These are phyloP conservation scores for Nigrospora sphaerica DNA, from an alignment of 2,329 filamentous ascomycete species.

Conservation along the genomic window DNA sequence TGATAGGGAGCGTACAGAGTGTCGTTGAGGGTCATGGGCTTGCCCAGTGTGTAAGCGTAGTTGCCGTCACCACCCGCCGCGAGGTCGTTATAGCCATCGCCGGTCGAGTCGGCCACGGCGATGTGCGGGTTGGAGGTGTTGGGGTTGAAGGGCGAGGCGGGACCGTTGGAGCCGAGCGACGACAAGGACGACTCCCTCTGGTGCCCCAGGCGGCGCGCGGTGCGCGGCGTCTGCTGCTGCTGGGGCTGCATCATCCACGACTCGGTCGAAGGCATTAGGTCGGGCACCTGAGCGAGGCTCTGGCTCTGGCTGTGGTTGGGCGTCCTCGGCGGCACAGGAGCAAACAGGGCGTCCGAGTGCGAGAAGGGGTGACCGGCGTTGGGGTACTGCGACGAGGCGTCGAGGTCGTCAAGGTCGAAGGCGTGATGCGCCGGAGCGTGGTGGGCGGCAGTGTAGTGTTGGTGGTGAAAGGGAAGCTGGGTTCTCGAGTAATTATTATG, in stretches of 20 bases:
- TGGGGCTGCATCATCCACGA: constrained; percentile 19
- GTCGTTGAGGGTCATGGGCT: constrained; percentile 28
- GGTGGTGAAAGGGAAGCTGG: constrained; percentile 9
- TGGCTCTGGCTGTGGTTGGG: constrained; percentile 13
- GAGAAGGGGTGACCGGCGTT: not conserved
- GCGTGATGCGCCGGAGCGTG: not conserved
- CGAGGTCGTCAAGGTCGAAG: not conserved
- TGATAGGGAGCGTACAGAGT: constrained; percentile 29
- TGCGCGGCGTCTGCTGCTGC: constrained; percentile 16
- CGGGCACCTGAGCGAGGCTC: constrained; percentile 17
- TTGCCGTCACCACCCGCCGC: constrained; percentile 26
- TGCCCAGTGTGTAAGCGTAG: constrained; percentile 40
- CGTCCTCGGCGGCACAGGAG: too few relatives aligned
- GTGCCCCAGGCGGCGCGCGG: constrained; percentile 33
- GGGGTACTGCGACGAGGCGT: constrained; percentile 1
- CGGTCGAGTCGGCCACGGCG: constrained; percentile 40
- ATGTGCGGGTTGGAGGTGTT: constrained; percentile 53
- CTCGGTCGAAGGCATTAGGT: constrained; percentile 22
- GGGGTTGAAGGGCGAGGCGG: constrained; percentile 49
- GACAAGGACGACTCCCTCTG: constrained; percentile 56
- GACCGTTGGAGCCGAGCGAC: constrained; percentile 53
- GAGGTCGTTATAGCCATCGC: constrained; percentile 39
- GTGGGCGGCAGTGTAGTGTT: constrained; percentile 4
- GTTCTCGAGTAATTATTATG: constrained; percentile 18
- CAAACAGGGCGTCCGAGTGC: too few relatives aligned